Conservation (phyloP, 768 basidiomycete genomes). For the Lactarius tabidus region DNA sequence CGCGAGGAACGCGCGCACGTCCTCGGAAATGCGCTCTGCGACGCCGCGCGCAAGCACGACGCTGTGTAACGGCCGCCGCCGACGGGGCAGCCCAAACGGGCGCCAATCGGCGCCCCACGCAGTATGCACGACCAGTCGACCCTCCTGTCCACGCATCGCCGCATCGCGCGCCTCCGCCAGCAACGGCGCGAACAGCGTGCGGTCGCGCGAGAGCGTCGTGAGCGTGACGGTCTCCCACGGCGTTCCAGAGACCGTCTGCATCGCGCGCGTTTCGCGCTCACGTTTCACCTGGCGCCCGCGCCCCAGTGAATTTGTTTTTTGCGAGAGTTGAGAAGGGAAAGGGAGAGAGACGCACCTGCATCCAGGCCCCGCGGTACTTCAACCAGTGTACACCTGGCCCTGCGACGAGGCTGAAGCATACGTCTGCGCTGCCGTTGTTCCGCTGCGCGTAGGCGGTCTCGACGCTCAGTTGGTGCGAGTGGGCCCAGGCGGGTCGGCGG, state of each 20-base stretch:
- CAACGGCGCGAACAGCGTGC: constrained; percentile 70
- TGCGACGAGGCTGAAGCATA: constrained; percentile 89
- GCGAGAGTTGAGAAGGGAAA: too few species aligned
- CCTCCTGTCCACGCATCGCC: constrained; percentile 82
- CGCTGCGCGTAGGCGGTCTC: constrained; percentile 87
- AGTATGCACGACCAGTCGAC: constrained; percentile 93
- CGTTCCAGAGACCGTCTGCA: constrained; percentile 84
- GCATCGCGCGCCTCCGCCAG: constrained; percentile 87
- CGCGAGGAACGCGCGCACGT: constrained; percentile 76
- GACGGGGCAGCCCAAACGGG: constrained; percentile 88
- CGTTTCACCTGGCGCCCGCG: constrained; percentile 72
- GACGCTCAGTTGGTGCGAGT: constrained; percentile 91
- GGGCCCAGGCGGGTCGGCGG: constrained; percentile 45
- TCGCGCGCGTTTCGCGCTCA: constrained; percentile 88
- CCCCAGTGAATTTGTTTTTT: too few species aligned
- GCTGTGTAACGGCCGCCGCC: constrained; percentile 80
- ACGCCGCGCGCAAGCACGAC: constrained; percentile 83
- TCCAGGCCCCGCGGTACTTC: constrained; percentile 87
- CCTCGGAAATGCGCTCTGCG: constrained; percentile 77
- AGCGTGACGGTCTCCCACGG: constrained; percentile 98
- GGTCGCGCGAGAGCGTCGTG: constrained; percentile 87
- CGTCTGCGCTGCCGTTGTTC: constrained; percentile 87
- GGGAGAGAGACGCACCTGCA: constrained; percentile 61
- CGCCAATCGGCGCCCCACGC: constrained; percentile 97
- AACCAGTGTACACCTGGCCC: constrained; percentile 95